Percentiles rank a stretch among this genome's conserved stretches.
These are phyloP conservation scores for Mariannaea elegans DNA, from an alignment of 2,329 filamentous ascomycete species.

Conservation along the genomic window DNA sequence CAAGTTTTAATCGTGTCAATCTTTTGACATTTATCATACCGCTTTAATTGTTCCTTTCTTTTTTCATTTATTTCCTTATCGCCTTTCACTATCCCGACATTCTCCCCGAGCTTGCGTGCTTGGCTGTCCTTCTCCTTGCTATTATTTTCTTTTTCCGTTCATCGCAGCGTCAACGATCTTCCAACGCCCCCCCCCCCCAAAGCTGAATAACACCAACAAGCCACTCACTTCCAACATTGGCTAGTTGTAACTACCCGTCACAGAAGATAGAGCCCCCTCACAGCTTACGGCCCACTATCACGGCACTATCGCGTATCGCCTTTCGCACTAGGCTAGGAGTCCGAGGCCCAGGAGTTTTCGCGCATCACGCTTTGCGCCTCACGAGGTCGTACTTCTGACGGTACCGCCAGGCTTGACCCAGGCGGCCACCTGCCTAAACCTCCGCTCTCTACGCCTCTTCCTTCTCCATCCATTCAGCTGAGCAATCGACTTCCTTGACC, in stretches of 20 bases:
- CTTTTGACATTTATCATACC: too few species aligned
- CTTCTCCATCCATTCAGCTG: not conserved
- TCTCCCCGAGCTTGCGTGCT: not conserved
- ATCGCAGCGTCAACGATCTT: not conserved
- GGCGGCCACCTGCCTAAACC: conserved; percentile 14
- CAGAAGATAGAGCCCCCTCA: not conserved
- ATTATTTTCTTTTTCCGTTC: not conserved
- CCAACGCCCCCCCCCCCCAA: not conserved
- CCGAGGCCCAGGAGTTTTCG: not conserved
- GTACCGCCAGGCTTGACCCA: conserved; percentile 1
- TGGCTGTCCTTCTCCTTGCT: not conserved
- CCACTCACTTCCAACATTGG: not conserved
- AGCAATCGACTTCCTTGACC: not conserved
- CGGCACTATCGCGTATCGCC: conserved; percentile 20
- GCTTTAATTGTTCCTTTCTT: not conserved
- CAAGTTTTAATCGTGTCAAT: too few species aligned
- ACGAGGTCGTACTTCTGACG: conserved; percentile 13
- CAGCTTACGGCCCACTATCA: conserved; percentile 19
- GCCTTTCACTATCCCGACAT: not conserved
- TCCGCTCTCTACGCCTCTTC: not conserved
- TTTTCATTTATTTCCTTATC: not conserved
- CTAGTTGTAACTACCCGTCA: not conserved
- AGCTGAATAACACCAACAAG: not conserved
- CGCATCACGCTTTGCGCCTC: conserved; percentile 11
- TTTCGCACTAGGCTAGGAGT: conserved; percentile 16